A percentile compares a stretch with the other conserved stretches of the same genome.
These are phyloP conservation scores for Cystobasidium pallidum DNA, from an alignment of 1,284 basidiomycete genomes.

Conservation along the genomic window DNA sequence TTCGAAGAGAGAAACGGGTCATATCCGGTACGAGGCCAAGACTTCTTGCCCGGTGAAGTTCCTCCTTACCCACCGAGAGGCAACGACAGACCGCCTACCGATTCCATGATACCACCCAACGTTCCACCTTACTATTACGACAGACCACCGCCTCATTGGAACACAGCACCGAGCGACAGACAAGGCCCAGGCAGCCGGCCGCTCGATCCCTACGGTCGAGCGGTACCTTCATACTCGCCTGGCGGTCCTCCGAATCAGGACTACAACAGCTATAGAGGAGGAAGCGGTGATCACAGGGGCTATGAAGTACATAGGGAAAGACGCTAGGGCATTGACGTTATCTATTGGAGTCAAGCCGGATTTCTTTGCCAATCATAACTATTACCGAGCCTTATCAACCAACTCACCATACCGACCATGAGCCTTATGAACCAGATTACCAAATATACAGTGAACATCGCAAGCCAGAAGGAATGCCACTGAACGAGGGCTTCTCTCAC, in stretches of 20 bases:
- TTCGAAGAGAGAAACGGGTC: not conserved
- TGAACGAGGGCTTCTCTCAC: too few species aligned
- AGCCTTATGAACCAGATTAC: too few species aligned
- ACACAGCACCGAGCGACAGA: not conserved
- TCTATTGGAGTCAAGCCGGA: too few species aligned
- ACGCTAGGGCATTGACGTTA: not conserved
- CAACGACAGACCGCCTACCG: not conserved
- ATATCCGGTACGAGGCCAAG: not conserved
- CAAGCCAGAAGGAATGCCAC: too few species aligned
- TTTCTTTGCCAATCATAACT: too few species aligned
- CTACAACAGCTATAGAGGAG: not conserved
- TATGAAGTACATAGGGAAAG: not conserved
- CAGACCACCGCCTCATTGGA: not conserved
- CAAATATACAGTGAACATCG: too few species aligned
- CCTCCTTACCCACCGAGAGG: not conserved
- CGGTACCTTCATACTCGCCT: not conserved
- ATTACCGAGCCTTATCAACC: too few species aligned
- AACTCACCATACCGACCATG: too few species aligned
- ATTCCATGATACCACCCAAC: not conserved
- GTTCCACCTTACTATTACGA: not conserved
- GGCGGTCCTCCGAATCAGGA: not conserved
- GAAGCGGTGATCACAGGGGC: not conserved
- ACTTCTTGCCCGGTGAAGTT: not conserved
- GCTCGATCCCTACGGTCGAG: not conserved
- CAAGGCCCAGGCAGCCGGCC: slow-evolving; percentile 6